Percentiles rank a stretch among this genome's conserved stretches.
Evolutionary conservation across 495 filamentous ascomycete genomes (phyloP).

Genomic region (Daldinia caldariorum): DNA sequence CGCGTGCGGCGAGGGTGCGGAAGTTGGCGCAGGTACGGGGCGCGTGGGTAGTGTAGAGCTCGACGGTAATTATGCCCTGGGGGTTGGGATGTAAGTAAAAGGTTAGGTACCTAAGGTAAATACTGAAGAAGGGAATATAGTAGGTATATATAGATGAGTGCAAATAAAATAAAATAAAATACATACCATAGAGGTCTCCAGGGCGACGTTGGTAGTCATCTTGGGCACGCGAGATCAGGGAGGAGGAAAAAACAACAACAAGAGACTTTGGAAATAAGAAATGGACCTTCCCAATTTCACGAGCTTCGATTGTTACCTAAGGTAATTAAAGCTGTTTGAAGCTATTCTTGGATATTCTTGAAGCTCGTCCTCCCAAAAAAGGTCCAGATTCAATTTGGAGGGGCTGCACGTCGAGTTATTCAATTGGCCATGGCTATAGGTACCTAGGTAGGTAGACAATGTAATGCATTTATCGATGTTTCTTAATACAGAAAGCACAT

Average conservation of each 20-base stretch:
- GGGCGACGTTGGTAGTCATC: conserved; percentile 79
- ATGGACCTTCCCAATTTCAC: neutral
- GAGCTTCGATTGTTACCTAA: neutral
- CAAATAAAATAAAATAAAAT: too few species aligned
- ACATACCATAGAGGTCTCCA: conserved; percentile 86
- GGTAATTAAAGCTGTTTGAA: conserved; percentile 13
- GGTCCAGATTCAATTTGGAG: conserved; percentile 19
- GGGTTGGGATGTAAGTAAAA: too few species aligned
- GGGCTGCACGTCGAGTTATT: conserved; percentile 21
- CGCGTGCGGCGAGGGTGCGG: conserved; percentile 74
- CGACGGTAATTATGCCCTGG: conserved; percentile 84
- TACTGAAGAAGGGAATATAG: too few species aligned
- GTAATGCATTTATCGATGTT: conserved; percentile 15
- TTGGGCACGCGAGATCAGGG: conserved; percentile 19
- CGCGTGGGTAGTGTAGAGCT: conserved; percentile 75
- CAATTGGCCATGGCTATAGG: too few species aligned
- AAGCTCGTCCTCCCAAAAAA: conserved; percentile 15
- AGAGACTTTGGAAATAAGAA: neutral
- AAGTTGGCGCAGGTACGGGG: conserved; percentile 88
- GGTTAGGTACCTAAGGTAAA: too few species aligned
- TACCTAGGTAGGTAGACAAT: too few species aligned
- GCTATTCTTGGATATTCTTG: conserved; percentile 20
- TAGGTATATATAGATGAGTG: too few species aligned
- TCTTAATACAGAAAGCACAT: conserved; percentile 1
- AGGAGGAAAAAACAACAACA: too few species aligned